These are phyloP conservation scores for Mycena galopus DNA, from an alignment of 768 basidiomycete species.

Conservation along the genomic window DNA sequence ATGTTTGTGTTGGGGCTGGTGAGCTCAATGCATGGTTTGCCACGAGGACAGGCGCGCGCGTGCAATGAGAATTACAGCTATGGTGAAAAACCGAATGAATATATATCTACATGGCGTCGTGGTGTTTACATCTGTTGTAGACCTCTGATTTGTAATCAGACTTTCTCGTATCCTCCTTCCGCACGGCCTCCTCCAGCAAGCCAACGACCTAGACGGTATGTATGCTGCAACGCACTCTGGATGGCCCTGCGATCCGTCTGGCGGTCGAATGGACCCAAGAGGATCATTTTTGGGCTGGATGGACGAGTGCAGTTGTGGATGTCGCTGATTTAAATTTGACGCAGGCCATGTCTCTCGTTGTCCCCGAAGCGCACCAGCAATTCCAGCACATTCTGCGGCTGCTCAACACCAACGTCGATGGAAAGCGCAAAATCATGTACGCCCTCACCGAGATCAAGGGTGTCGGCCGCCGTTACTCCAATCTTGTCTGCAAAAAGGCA, in stretches of 20 bases:
- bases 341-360: slow-evolving; percentile 90
- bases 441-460: slow-evolving; percentile 99
- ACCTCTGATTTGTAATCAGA: too few species aligned
- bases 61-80: too few species aligned
- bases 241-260: neutral
- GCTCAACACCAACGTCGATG: slow-evolving; percentile 99
- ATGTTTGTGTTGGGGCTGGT: too few species aligned
- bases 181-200: neutral
- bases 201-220: slow-evolving; percentile 11
- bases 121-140: too few species aligned
- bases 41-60: too few species aligned
- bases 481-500: slow-evolving; percentile 99
- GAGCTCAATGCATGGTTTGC: too few species aligned
- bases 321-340: slow-evolving; percentile 17
- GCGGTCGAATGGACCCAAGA: slow-evolving; percentile 9
- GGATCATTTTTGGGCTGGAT: slow-evolving; percentile 15
- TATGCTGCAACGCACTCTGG: neutral
- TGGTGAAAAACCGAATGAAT: too few species aligned
- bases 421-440: slow-evolving; percentile 99
- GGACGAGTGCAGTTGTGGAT: neutral
- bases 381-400: slow-evolving; percentile 99
- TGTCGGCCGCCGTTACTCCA: slow-evolving; percentile 98
- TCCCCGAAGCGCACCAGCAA: slow-evolving; percentile 95
- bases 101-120: too few species aligned
- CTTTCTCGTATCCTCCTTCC: neutral